A percentile compares a stretch with the other conserved stretches of the same genome.
Conservation (phyloP, 2,329 filamentous ascomycete species). For the Ceratocystis papillata region DNA sequence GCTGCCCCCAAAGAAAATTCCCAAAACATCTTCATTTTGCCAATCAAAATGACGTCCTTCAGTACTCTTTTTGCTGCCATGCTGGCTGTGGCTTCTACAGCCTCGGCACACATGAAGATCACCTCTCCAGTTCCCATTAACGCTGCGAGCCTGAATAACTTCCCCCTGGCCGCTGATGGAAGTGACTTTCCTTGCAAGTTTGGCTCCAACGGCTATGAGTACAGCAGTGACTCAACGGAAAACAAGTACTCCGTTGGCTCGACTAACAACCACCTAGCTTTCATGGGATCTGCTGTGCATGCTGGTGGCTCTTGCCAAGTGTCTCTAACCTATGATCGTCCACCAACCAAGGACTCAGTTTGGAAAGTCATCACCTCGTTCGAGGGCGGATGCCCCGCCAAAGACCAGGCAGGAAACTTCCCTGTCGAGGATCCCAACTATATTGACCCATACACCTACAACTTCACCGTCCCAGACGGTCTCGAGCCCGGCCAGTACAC, state of each 20-base stretch:
- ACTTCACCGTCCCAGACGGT: constrained; percentile 59
- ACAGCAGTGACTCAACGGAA: constrained; percentile 26
- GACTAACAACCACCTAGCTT: constrained; percentile 45
- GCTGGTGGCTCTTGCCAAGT: constrained; percentile 91
- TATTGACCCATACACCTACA: constrained; percentile 46
- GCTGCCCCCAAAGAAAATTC: not conserved
- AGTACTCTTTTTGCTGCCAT: constrained; percentile 38
- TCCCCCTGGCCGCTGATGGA: constrained; percentile 51
- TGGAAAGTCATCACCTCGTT: constrained; percentile 90
- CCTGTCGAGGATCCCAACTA: constrained; percentile 38
- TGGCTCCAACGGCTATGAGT: constrained; percentile 30
- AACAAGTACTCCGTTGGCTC: constrained; percentile 57
- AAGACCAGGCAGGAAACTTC: constrained; percentile 45
- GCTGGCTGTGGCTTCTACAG: constrained; percentile 48
- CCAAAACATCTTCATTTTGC: not conserved
- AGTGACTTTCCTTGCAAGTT: constrained; percentile 76
- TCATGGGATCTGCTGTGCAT: constrained; percentile 65
- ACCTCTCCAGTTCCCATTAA: constrained; percentile 53
- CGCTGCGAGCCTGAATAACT: constrained; percentile 39
- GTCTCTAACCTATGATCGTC: constrained; percentile 66
- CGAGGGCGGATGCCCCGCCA: constrained; percentile 70
- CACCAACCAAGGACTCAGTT: constrained; percentile 52
- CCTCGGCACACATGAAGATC: constrained; percentile 69
- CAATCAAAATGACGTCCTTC: constrained; percentile 20
- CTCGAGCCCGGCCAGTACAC: constrained; percentile 67